Percentiles rank a stretch among this genome's conserved stretches.
phyloP scores from a whole-genome alignment of 2,329 filamentous ascomycete genomes.

The Diplodia sapinea region DNA sequence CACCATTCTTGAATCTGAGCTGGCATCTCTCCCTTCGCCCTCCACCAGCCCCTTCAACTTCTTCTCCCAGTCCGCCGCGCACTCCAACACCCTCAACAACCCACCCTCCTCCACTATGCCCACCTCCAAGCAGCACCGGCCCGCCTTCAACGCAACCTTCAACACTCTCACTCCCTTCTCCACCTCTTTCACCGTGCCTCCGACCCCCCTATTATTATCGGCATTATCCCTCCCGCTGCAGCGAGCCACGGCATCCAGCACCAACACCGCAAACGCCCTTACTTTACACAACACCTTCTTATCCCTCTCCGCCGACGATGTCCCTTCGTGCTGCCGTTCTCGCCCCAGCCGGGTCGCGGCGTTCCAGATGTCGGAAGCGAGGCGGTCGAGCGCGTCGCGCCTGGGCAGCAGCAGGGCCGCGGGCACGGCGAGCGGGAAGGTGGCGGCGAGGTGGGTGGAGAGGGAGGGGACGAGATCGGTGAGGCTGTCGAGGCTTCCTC shows the following conservation, averaged over 20 bases:
- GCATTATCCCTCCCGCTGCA: neutral
- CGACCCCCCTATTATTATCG: neutral
- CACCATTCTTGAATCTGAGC: neutral
- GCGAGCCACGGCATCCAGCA: constrained; percentile 59
- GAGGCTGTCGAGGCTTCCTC: neutral
- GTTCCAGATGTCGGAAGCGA: constrained; percentile 71
- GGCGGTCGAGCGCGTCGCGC: constrained; percentile 59
- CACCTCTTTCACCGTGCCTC: neutral
- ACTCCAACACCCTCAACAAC: constrained; percentile 67
- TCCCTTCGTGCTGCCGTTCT: constrained; percentile 31
- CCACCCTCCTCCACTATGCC: constrained; percentile 62
- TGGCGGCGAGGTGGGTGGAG: constrained; percentile 48
- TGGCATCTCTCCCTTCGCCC: constrained; percentile 32
- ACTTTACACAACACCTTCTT: constrained; percentile 31
- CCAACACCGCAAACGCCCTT: constrained; percentile 65
- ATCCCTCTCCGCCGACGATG: neutral
- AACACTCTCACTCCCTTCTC: constrained; percentile 60
- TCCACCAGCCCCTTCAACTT: constrained; percentile 34
- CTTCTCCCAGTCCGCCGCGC: constrained; percentile 61
- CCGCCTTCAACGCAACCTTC: constrained; percentile 70
- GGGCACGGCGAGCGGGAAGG: constrained; percentile 40
- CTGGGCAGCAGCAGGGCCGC: constrained; percentile 42
- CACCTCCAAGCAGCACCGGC: constrained; percentile 66
- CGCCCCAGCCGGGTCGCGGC: constrained; percentile 60
- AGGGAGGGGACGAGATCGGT: constrained; percentile 32